phyloP scores from a whole-genome alignment of 768 basidiomycete genomes.

The Gloeopeniophorella convolvens region DNA sequence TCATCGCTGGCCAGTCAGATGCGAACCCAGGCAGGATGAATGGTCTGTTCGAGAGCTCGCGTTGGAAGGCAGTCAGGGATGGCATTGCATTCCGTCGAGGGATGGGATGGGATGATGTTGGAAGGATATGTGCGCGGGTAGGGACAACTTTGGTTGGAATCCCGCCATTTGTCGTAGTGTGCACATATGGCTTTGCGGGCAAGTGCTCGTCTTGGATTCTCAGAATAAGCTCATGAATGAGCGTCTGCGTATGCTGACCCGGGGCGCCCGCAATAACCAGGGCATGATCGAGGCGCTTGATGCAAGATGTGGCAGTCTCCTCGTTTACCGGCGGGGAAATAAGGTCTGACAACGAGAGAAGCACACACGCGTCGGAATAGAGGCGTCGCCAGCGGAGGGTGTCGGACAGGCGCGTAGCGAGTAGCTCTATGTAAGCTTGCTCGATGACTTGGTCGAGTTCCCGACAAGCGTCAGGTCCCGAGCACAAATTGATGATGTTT shows the following conservation, averaged over 20 bases:
- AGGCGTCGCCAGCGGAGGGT: slow-evolving; percentile 54
- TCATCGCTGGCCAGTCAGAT: slow-evolving; percentile 72
- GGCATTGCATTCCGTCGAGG: slow-evolving; percentile 43
- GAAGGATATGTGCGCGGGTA: neutral
- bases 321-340: slow-evolving; percentile 18
- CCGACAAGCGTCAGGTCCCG: slow-evolving; percentile 3
- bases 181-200: slow-evolving; percentile 3
- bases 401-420: slow-evolving; percentile 29
- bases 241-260: slow-evolving; percentile 50
- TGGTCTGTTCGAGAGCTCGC: slow-evolving; percentile 35
- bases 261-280: slow-evolving; percentile 81
- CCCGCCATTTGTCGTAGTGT: neutral
- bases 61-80: slow-evolving; percentile 50
- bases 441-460: slow-evolving; percentile 39
- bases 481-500: neutral
- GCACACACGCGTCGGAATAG: slow-evolving; percentile 70
- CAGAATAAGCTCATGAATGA: slow-evolving; percentile 57
- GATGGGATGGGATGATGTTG: slow-evolving; percentile 25
- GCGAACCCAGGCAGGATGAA: slow-evolving; percentile 70
- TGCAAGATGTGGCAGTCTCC: slow-evolving; percentile 34
- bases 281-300: slow-evolving; percentile 66
- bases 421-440: slow-evolving; percentile 46
- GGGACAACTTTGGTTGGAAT: neutral
- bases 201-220: slow-evolving; percentile 45
- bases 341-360: slow-evolving; percentile 42